Conservation (phyloP, 163 green algal genomes). For the Picocystis sp. region DNA sequence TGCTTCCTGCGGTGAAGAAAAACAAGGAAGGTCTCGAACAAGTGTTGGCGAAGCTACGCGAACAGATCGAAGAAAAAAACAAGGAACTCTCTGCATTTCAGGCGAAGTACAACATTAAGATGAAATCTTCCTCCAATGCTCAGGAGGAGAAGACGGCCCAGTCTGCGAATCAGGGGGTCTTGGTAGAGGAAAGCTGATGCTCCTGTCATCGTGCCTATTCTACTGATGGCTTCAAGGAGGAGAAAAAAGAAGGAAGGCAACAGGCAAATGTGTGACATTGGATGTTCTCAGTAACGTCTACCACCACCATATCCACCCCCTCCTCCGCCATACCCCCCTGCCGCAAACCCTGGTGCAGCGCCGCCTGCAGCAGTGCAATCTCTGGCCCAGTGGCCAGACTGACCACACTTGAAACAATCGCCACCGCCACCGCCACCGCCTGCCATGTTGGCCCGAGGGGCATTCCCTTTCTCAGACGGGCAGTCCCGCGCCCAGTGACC, state of each 20-base stretch:
- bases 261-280: too few species aligned
- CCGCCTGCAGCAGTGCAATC: conserved; percentile 22
- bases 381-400: conserved; percentile 35
- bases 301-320: too few species aligned
- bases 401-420: conserved; percentile 40
- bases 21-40: conserved; percentile 30
- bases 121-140: conserved; percentile 22
- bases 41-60: conserved; percentile 22
- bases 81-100: conserved; percentile 64
- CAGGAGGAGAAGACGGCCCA: conserved; percentile 1
- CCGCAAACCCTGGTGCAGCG: too few species aligned
- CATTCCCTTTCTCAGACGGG: conserved; percentile 4
- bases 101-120: conserved; percentile 64
- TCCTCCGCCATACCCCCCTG: too few species aligned
- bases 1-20: conserved; percentile 58
- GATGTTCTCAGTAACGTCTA: too few species aligned
- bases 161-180: not conserved
- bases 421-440: conserved; percentile 1
- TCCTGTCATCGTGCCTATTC: too few species aligned
- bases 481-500: conserved; percentile 35
- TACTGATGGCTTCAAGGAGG: too few species aligned
- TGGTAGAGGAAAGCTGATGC: too few species aligned
- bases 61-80: conserved; percentile 45
- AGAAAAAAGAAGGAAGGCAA: too few species aligned
- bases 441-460: not conserved